Evolutionary conservation across 169 alveolate species (phyloP), one percentile per base, ranked within the genome.

Genomic region (Pseudocohnilembus persalinus): DNA sequence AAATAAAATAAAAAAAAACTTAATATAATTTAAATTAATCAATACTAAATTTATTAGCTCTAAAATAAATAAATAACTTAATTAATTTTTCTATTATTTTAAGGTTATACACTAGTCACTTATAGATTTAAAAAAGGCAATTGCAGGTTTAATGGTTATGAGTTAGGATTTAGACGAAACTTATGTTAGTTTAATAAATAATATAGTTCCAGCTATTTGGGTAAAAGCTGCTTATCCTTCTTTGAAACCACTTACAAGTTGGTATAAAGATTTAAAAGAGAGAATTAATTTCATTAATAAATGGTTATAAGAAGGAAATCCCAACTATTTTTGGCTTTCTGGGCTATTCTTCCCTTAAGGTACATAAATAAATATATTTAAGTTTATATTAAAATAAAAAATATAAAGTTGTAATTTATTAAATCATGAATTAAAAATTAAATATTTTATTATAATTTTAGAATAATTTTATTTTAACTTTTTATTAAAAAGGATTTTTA

Each of bases 331-430:
- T 82, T 95, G 98, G 97, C 78, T 97, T 31, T 90, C 96, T 65
- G 97, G 97, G 63, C 92, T 97, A 87, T 97, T 92, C 91, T 97
- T 94, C 94, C 98, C 98, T 0, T 94, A 97, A 93, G 97, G 97
- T 77, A 77, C n/a, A n/a, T n/a, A n/a, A n/a, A n/a, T n/a, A n/a
- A n/a, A n/a, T n/a, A n/a, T n/a, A n/a, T n/a, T n/a, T n/a, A n/a
- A n/a, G n/a, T n/a, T n/a, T n/a, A n/a, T n/a, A n/a, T n/a, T n/a
- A n/a, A n/a, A n/a, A n/a, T n/a, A n/a, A n/a, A n/a, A n/a, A n/a
- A n/a, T n/a, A n/a, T n/a, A n/a, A n/a, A n/a, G n/a, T n/a, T n/a
- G n/a, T n/a, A n/a, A n/a, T n/a, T n/a, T n/a, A n/a, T n/a, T n/a
- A n/a, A n/a, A n/a, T n/a, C n/a, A n/a, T n/a, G n/a, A n/a, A n/a